A percentile compares a stretch with the other conserved stretches of the same genome.
These are phyloP conservation scores for Tilletia walkeri DNA, from an alignment of 1,284 basidiomycete genomes.

Conservation along the genomic window DNA sequence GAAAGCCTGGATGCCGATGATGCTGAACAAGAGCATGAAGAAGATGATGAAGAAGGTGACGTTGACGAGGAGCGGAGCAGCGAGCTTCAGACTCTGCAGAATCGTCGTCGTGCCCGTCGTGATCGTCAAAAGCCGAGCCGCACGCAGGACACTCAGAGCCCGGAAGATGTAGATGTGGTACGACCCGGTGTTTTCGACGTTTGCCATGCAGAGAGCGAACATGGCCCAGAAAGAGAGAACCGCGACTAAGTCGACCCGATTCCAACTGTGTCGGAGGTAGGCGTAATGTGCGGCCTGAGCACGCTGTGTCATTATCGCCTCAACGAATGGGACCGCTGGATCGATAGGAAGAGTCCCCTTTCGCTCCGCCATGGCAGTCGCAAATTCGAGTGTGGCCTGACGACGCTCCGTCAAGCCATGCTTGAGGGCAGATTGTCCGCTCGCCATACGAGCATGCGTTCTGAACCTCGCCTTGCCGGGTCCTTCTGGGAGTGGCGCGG, in stretches of 20 bases:
- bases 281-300: constrained; percentile 57
- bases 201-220: constrained; percentile 69
- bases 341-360: constrained; percentile 30
- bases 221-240: constrained; percentile 75
- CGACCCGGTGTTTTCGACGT: constrained; percentile 65
- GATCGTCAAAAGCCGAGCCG: constrained; percentile 77
- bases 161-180: constrained; percentile 83
- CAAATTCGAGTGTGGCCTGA: background rate
- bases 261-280: constrained; percentile 91
- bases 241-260: constrained; percentile 82
- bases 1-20: constrained; percentile 54
- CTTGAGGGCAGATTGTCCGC: too few species aligned
- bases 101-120: constrained; percentile 93
- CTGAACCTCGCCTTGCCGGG: background rate
- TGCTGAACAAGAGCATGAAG: constrained; percentile 80
- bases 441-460: background rate
- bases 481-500: background rate
- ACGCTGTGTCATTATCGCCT: constrained; percentile 58
- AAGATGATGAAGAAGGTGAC: constrained; percentile 90
- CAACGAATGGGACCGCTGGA: constrained; percentile 59
- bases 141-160: constrained; percentile 82
- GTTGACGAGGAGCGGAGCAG: constrained; percentile 79
- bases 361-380: constrained; percentile 14
- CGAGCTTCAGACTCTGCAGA: constrained; percentile 85
- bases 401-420: background rate